These are phyloP conservation scores for Sugiyamaella paludigena DNA, from an alignment of 1,139 yeast species.

Conservation along the genomic window DNA sequence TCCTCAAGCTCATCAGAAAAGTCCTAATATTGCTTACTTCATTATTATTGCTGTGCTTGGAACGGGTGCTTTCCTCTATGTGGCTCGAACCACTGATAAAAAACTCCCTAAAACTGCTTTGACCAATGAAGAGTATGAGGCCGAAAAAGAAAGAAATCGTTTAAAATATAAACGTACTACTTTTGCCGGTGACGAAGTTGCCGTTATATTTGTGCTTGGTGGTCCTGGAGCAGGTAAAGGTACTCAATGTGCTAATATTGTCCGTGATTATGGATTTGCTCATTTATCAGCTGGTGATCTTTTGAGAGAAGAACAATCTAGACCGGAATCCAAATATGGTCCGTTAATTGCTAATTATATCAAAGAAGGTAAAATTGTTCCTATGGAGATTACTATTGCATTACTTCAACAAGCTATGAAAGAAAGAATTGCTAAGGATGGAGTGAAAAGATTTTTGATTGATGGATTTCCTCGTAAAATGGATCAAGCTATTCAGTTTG, in stretches of 20 bases:
- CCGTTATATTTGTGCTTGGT: constrained; percentile 77
- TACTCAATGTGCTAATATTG: constrained; percentile 87
- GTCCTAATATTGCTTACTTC: constrained; percentile 37
- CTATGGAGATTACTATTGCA: constrained; percentile 91
- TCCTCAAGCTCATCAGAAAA: constrained; percentile 24
- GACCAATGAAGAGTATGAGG: constrained; percentile 63
- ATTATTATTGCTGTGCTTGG: constrained; percentile 34
- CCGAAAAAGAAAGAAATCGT: constrained; percentile 29
- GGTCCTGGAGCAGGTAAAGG: constrained; percentile 96
- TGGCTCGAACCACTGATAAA: constrained; percentile 53
- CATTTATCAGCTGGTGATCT: constrained; percentile 95
- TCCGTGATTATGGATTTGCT: constrained; percentile 73
- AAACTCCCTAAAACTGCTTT: constrained; percentile 46
- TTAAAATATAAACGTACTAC: constrained; percentile 38
- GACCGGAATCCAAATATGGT: constrained; percentile 82
- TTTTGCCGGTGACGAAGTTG: constrained; percentile 60
- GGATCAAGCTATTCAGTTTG: constrained; percentile 96
- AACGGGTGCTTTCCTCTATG: constrained; percentile 52
- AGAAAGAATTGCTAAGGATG: constrained; percentile 48
- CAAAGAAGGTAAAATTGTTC: constrained; percentile 87
- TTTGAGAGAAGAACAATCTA: constrained; percentile 83
- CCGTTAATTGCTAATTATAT: constrained; percentile 79
- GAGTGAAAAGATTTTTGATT: constrained; percentile 65
- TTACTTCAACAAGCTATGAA: constrained; percentile 76
- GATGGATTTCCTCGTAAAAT: constrained; percentile 98